Conservation (phyloP, 345 rosid species). For the Trapa bicornis region DNA sequence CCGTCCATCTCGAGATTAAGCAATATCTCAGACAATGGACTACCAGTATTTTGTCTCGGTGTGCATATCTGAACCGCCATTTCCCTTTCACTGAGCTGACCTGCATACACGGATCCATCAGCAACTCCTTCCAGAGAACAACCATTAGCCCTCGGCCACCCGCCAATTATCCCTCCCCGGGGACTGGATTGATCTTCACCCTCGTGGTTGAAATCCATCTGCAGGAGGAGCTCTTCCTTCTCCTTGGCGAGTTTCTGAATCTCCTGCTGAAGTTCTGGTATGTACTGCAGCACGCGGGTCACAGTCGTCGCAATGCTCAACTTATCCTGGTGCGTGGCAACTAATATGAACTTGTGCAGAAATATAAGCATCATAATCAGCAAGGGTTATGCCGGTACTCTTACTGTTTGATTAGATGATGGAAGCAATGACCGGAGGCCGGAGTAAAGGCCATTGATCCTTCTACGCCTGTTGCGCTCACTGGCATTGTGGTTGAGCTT, state of each 20-base stretch:
- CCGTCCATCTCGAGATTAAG: slow-evolving; percentile 33
- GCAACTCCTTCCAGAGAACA: not conserved
- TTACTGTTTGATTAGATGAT: slow-evolving; percentile 26
- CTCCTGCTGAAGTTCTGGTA: slow-evolving; percentile 34
- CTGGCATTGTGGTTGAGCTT: slow-evolving; percentile 68
- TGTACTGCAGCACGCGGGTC: slow-evolving; percentile 22
- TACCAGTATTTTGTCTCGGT: not conserved
- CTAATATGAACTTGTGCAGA: no score
- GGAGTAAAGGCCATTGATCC: slow-evolving; percentile 40
- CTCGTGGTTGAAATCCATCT: slow-evolving; percentile 5
- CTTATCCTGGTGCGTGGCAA: no score
- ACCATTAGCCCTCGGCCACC: not conserved
- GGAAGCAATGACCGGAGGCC: slow-evolving; percentile 60
- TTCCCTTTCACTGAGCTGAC: slow-evolving; percentile 33
- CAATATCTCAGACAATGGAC: slow-evolving; percentile 33
- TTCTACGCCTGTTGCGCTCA: slow-evolving; percentile 53
- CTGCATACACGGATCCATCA: slow-evolving; percentile 16
- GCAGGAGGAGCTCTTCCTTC: slow-evolving; percentile 27
- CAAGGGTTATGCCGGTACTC: no score
- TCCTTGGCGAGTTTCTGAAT: slow-evolving; percentile 17
- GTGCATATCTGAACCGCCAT: slow-evolving; percentile 34
- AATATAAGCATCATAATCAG: no score
- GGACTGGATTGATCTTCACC: not conserved
- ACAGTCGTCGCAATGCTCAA: slow-evolving; percentile 11
- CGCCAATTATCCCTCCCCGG: not conserved